Conservation (phyloP, 495 filamentous ascomycete genomes). For the Penicillium antarcticum region DNA sequence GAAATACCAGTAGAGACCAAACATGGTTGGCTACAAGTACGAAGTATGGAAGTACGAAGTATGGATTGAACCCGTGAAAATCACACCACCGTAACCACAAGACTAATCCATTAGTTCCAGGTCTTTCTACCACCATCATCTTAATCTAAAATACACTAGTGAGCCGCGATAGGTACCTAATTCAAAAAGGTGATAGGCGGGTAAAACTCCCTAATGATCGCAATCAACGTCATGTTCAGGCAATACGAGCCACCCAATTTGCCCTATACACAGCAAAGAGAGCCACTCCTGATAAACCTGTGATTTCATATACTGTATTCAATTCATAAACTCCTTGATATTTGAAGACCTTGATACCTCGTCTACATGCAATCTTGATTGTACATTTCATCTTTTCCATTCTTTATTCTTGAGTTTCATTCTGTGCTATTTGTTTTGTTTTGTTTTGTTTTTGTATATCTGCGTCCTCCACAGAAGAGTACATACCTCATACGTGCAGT, state of each 20-base stretch:
- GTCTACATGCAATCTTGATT: conserved; percentile 1
- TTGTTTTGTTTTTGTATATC: neutral
- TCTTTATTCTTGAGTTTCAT: too few relatives aligned
- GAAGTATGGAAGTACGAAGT: too few relatives aligned
- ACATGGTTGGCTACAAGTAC: too few relatives aligned
- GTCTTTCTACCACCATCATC: too few relatives aligned
- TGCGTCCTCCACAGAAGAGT: too few relatives aligned
- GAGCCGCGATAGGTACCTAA: too few relatives aligned
- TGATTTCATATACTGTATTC: neutral
- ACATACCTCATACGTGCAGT: neutral
- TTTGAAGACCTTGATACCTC: neutral
- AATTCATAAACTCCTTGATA: neutral
- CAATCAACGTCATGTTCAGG: conserved; percentile 7
- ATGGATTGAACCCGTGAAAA: too few relatives aligned
- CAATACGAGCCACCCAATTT: neutral
- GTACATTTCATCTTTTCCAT: neutral
- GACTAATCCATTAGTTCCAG: too few relatives aligned
- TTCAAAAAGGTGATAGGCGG: neutral
- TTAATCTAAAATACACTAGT: too few relatives aligned
- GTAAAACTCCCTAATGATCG: conserved; percentile 8
- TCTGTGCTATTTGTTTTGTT: neutral
- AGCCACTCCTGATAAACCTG: too few relatives aligned
- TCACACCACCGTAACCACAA: too few relatives aligned
- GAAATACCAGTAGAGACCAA: too few relatives aligned
- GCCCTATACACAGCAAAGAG: neutral